A percentile compares a stretch with the other conserved stretches of the same genome.
Evolutionary conservation across 2,329 filamentous ascomycete genomes (phyloP).

Genomic region (Knufia fluminis): DNA sequence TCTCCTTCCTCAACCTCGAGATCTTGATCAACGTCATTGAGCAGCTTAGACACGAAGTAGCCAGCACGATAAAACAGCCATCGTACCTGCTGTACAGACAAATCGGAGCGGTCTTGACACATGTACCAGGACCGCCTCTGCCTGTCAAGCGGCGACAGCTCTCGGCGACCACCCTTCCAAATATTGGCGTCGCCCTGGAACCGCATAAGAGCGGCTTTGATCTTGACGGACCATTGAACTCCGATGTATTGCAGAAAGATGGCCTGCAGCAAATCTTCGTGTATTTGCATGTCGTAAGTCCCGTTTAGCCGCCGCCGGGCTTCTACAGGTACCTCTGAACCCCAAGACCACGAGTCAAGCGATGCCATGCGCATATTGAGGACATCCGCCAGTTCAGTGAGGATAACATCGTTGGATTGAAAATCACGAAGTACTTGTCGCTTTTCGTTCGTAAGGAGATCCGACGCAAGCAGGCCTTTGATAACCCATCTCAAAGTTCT

Average conservation of each 20-base stretch:
- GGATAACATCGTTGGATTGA: constrained; percentile 39
- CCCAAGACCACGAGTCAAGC: constrained; percentile 46
- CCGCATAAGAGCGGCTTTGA: constrained; percentile 34
- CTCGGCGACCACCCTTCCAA: constrained; percentile 32
- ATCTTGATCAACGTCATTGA: constrained; percentile 31
- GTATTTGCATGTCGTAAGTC: constrained; percentile 51
- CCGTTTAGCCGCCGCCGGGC: constrained; percentile 48
- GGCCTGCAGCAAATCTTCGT: constrained; percentile 49
- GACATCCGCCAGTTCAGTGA: constrained; percentile 47
- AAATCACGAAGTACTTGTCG: constrained; percentile 43
- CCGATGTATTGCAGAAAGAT: constrained; percentile 49
- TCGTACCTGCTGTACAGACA: constrained; percentile 27
- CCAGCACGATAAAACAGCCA: constrained; percentile 33
- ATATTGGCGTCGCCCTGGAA: constrained; percentile 31
- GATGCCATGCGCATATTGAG: constrained; percentile 47
- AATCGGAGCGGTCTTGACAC: constrained; percentile 1
- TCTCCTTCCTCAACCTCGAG: constrained; percentile 14
- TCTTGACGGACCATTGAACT: constrained; percentile 41
- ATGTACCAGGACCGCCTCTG: constrained; percentile 41
- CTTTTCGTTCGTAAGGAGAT: constrained; percentile 46
- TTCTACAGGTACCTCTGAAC: constrained; percentile 36
- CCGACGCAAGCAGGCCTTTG: constrained; percentile 40
- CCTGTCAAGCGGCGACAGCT: constrained; percentile 30
- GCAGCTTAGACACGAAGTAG: constrained; percentile 51
- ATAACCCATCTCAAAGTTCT: constrained; percentile 38